Base-by-base conservation (phyloP, 495 filamentous ascomycete species). In the Hypoxylon fragiforme region DNA sequence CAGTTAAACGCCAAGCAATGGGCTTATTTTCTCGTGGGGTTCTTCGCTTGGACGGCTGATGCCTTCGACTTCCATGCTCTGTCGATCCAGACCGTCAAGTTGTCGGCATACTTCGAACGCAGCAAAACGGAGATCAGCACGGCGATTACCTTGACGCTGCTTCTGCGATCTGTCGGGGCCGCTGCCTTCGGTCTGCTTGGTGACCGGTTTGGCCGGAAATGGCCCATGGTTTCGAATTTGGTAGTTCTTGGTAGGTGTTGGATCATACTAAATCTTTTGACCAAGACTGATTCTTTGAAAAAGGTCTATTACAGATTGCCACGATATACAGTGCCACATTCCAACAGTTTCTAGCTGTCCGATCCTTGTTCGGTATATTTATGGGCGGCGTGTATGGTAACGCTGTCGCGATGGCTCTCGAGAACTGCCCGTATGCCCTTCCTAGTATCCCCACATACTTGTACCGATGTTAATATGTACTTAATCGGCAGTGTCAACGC, bases 321-420 rank as follows among this genome's bases (percentile, higher is more conserved):
- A 90, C 87, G 14, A 87, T 87, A 56, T 92, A 87, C 63, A 80
- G 80, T 60, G 43, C 50, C 0, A 89, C 82, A 0, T 91, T 87
- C 64, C 63, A 76, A 43, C 75, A 85, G 61, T 91, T 91, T 65
- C 67, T 91, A 26, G 86, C 79, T 22, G 87, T 90, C 1, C 68
- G 86, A 15, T 76, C 78, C 37, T 66, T 91, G 8, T 91, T 90
- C 65, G 88, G 88, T n/a, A 70, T 92, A 44, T 87, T 88, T 43
- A 92, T 91, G 88, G 88, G 88, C 16, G 88, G 88, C 39, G 82
- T 92, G 12, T 92, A 90, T 69, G 88, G 88, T 36, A 85, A 89
- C 63, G 85, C 87, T n/a, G 85, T 86, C 43, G 86, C 86, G 20
- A 91, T 89, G 86, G 88, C 86, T 0, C 70, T 92, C 21, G 88